Percentiles rank a stretch among this genome's conserved stretches.
Evolutionary conservation across 192 early-diverging fungal species (phyloP).

Genomic region (Mortierella hygrophila): DNA sequence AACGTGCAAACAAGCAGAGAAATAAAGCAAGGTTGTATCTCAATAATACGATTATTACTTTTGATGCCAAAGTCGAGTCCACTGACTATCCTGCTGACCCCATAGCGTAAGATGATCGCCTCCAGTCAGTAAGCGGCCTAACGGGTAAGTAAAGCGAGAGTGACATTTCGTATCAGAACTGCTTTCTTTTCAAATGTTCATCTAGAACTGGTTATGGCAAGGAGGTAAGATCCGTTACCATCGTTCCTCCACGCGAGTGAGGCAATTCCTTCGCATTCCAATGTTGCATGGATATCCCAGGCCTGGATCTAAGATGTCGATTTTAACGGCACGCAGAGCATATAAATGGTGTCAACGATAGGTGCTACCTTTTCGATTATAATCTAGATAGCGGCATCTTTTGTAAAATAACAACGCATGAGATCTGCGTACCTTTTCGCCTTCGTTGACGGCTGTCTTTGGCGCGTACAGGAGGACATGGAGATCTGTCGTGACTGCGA

Average conservation of each 20-base stretch:
- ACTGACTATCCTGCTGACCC: constrained; percentile 32
- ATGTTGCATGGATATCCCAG: constrained; percentile 20
- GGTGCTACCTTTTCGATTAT: neutral
- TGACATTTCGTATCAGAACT: neutral
- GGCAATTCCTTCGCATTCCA: constrained; percentile 36
- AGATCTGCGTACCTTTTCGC: constrained; percentile 29
- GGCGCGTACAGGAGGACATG: constrained; percentile 51
- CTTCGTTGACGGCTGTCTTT: constrained; percentile 2
- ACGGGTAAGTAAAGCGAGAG: neutral
- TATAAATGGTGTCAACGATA: too few relatives aligned
- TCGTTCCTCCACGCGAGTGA: constrained; percentile 50
- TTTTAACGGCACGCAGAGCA: neutral
- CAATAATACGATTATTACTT: constrained; percentile 24
- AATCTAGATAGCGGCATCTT: neutral
- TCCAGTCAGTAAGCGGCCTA: constrained; percentile 56
- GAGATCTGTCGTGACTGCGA: constrained; percentile 44
- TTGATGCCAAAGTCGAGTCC: constrained; percentile 59
- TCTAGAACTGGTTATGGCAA: neutral
- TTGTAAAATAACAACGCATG: too few relatives aligned
- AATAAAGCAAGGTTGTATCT: neutral
- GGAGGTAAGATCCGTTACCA: constrained; percentile 12
- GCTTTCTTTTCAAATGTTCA: neutral
- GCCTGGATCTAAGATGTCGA: constrained; percentile 20
- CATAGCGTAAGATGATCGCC: constrained; percentile 51
- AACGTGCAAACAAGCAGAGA: neutral